Conservation (phyloP, 2,329 filamentous ascomycete species). For the Xylaria digitata region DNA sequence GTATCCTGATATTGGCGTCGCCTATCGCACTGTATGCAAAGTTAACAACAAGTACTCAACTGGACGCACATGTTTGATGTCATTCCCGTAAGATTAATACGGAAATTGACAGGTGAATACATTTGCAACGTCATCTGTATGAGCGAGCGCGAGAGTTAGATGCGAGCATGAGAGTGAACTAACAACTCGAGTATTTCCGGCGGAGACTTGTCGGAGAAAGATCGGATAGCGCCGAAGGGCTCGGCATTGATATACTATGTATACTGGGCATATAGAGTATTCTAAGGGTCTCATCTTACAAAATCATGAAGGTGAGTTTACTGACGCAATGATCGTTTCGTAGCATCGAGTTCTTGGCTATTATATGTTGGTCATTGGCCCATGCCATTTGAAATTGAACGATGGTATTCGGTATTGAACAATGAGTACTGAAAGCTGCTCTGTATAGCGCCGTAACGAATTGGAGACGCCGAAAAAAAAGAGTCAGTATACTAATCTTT, state of each 20-base stretch:
- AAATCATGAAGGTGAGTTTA: slow-evolving; percentile 12
- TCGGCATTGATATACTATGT: slow-evolving; percentile 11
- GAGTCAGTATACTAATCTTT: slow-evolving; percentile 32
- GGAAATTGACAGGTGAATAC: not conserved
- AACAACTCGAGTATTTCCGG: not conserved
- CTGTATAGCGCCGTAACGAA: slow-evolving; percentile 30
- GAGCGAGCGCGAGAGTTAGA: not conserved
- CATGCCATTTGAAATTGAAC: slow-evolving; percentile 10
- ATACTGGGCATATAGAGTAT: not conserved
- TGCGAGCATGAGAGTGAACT: not conserved
- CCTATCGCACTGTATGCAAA: slow-evolving; percentile 11
- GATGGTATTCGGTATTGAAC: not conserved
- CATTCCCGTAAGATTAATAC: not conserved
- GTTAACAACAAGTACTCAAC: not conserved
- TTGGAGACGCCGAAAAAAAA: slow-evolving; percentile 39
- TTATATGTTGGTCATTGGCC: not conserved
- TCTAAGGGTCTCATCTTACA: slow-evolving; percentile 15
- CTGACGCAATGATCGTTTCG: slow-evolving; percentile 16
- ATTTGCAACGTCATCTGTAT: not conserved
- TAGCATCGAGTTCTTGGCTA: not conserved
- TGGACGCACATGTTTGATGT: not conserved
- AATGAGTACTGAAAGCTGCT: not conserved
- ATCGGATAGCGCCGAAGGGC: not conserved
- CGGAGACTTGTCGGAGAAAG: not conserved
- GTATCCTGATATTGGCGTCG: not conserved